Conservation (phyloP, 495 filamentous ascomycete species). For the Neurospora sp. region DNA sequence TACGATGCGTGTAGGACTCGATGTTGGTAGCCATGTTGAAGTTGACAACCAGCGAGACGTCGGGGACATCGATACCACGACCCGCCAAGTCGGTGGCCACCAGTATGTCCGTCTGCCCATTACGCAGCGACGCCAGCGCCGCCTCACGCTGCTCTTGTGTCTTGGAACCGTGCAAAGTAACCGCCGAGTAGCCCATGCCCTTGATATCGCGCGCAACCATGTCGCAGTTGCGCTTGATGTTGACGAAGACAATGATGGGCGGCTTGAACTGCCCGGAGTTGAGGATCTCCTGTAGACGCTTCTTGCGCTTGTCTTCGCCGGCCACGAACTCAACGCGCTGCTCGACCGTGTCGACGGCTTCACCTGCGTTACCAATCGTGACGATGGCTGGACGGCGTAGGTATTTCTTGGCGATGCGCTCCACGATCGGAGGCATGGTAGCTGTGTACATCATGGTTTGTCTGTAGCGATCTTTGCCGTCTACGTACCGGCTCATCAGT, state of each 20-base stretch:
- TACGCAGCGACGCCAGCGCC: constrained; percentile 76
- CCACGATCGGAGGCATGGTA: constrained; percentile 90
- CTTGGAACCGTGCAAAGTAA: constrained; percentile 90
- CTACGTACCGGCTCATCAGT: constrained; percentile 74
- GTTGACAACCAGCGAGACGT: constrained; percentile 90
- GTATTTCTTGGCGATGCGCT: constrained; percentile 94
- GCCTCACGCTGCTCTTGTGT: constrained; percentile 97
- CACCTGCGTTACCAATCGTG: constrained; percentile 87
- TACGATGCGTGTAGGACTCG: constrained; percentile 94
- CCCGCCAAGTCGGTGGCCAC: constrained; percentile 96
- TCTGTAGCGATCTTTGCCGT: constrained; percentile 78
- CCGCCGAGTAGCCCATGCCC: constrained; percentile 81
- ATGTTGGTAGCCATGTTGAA: constrained; percentile 98
- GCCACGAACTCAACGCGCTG: constrained; percentile 89
- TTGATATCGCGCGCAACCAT: constrained; percentile 93
- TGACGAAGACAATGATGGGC: constrained; percentile 98
- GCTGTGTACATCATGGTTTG: constrained; percentile 99
- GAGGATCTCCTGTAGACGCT: constrained; percentile 85
- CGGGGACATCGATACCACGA: constrained; percentile 94
- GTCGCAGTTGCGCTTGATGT: constrained; percentile 99
- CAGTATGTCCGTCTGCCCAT: constrained; percentile 72
- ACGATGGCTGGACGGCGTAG: constrained; percentile 89
- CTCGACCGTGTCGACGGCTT: constrained; percentile 98
- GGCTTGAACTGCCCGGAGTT: constrained; percentile 75
- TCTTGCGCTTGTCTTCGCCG: constrained; percentile 96